Evolutionary conservation across 139 green algal species (phyloP).

Genomic region (Chlorella sorokiniana): DNA sequence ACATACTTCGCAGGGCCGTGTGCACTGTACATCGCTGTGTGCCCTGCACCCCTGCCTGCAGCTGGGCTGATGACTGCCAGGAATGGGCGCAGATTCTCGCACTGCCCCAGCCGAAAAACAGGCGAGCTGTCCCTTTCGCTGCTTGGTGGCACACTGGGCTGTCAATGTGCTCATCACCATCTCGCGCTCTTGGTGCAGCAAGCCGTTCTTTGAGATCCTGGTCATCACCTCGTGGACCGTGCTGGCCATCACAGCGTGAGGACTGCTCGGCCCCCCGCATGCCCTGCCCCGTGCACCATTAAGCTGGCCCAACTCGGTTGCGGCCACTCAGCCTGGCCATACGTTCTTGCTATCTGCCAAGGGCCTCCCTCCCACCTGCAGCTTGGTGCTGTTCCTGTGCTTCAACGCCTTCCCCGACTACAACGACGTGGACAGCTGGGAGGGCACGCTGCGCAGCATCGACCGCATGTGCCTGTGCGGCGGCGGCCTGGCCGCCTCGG

Average conservation of each 20-base stretch:
- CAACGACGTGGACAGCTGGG: conserved; percentile 39
- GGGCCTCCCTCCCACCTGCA: not conserved
- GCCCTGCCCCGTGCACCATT: not conserved
- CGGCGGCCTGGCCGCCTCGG: not conserved
- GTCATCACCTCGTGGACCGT: conserved; percentile 29
- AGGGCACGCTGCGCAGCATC: conserved; percentile 6
- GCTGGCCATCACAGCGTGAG: conserved; percentile 18
- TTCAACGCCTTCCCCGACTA: conserved; percentile 48
- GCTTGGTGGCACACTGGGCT: not conserved
- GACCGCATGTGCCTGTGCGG: conserved; percentile 10
- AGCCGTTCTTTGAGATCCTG: conserved; percentile 30
- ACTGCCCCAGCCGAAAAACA: conserved; percentile 9
- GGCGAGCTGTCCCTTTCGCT: not conserved
- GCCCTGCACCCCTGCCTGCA: not conserved
- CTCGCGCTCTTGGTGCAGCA: not conserved
- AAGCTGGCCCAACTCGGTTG: not conserved
- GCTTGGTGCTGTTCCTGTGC: not conserved
- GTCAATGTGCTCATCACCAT: not conserved
- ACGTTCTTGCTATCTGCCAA: not conserved
- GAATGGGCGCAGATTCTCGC: conserved; percentile 19
- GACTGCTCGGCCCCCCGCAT: not conserved
- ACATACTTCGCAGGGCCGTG: not conserved
- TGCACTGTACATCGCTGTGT: not conserved
- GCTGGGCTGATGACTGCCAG: not conserved
- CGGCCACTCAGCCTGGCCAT: not conserved